Evolutionary conservation across 306 rosid species (phyloP).

Genomic region (Begonia fuchsioides): DNA sequence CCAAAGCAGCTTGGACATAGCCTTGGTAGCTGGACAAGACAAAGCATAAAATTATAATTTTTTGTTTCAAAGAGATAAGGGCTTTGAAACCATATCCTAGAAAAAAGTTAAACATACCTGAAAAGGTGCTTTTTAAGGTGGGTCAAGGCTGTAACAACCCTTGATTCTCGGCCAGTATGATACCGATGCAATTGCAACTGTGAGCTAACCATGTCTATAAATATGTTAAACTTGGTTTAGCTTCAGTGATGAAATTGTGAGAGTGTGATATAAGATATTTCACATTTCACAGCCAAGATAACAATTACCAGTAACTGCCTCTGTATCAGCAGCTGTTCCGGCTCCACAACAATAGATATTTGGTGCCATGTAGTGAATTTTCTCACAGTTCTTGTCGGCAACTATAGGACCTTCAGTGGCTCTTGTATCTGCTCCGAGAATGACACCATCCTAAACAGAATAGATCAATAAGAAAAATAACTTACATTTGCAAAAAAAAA

Average conservation of each 20-base stretch:
- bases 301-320: conserved; percentile 84
- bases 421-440: conserved; percentile 98
- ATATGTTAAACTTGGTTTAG: conserved; percentile 13
- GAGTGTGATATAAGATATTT: neutral
- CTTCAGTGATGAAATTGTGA: conserved; percentile 3
- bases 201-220: conserved; percentile 87
- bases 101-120: conserved; percentile 12
- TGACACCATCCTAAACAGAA: conserved; percentile 64
- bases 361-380: conserved; percentile 96
- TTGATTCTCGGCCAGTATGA: conserved; percentile 74
- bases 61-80: no score
- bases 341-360: conserved; percentile 97
- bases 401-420: conserved; percentile 96
- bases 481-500: neutral
- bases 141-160: conserved; percentile 43
- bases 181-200: conserved; percentile 87
- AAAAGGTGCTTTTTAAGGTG: conserved; percentile 45
- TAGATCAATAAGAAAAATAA: neutral
- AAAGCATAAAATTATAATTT: neutral
- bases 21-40: conserved; percentile 61
- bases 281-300: neutral
- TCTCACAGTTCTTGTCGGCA: conserved; percentile 89
- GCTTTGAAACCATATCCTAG: no score
- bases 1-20: conserved; percentile 74
- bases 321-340: conserved; percentile 98